These are phyloP conservation scores for Fraxinus floribunda DNA, from an alignment of 305 asterid genomes.

Conservation along the genomic window DNA sequence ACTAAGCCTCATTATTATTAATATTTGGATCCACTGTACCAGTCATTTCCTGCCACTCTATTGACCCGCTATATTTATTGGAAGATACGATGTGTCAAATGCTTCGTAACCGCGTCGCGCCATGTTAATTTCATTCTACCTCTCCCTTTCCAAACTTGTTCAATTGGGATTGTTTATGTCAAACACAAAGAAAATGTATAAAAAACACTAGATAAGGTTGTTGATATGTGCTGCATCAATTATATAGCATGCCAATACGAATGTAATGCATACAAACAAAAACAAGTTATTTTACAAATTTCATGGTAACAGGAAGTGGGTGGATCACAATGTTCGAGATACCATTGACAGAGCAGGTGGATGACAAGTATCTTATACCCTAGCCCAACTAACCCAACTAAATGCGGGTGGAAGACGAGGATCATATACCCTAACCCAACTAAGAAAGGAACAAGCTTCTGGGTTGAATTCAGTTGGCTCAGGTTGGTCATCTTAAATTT, in stretches of 20 bases:
- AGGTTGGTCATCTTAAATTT: neutral
- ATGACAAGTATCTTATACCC: neutral
- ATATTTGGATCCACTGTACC: neutral
- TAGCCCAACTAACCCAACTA: neutral
- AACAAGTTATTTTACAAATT: neutral
- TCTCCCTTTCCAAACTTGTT: neutral
- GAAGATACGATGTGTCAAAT: neutral
- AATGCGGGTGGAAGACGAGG: neutral
- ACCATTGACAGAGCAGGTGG: neutral
- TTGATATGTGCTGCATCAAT: neutral
- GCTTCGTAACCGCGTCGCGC: neutral
- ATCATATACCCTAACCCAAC: neutral
- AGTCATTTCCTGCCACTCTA: neutral
- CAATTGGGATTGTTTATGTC: neutral
- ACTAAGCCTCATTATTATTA: neutral
- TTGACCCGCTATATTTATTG: neutral
- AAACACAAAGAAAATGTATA: neutral
- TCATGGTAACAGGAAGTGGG: neutral
- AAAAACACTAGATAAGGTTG: neutral
- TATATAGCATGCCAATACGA: slow-evolving; percentile 16
- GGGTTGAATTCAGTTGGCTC: neutral
- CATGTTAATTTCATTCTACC: neutral
- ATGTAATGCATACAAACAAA: neutral
- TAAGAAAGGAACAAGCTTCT: neutral
- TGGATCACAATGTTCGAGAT: neutral